Conservation (phyloP, 1,139 yeast species). For the Arxiozyma slooffiae region DNA sequence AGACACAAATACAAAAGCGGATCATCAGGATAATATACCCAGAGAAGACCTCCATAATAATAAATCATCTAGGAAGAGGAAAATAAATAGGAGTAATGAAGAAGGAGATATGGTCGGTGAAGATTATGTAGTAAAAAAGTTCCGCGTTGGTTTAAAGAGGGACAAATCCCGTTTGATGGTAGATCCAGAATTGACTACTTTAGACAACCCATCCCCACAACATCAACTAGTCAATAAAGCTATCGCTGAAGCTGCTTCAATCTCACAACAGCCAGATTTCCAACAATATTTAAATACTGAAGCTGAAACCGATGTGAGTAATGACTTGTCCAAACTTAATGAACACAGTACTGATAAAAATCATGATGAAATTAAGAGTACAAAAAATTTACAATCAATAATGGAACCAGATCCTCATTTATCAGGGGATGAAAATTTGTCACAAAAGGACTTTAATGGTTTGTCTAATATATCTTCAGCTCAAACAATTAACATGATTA, state of each 20-base stretch:
- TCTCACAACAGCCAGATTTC: constrained; percentile 44
- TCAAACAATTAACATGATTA: not conserved
- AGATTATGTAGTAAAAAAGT: constrained; percentile 9
- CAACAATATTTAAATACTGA: constrained; percentile 36
- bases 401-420: not conserved
- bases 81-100: constrained; percentile 10
- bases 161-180: constrained; percentile 31
- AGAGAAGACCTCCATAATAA: constrained; percentile 8
- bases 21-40: not conserved
- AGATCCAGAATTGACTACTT: constrained; percentile 52
- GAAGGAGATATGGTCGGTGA: constrained; percentile 7
- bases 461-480: not conserved
- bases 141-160: constrained; percentile 7
- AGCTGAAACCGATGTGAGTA: constrained; percentile 13
- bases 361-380: not conserved
- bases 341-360: constrained; percentile 3
- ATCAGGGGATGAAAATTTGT: not conserved
- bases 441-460: not conserved
- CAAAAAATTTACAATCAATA: not conserved
- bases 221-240: constrained; percentile 60
- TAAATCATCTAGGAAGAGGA: constrained; percentile 10
- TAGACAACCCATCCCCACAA: constrained; percentile 38
- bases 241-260: constrained; percentile 53
- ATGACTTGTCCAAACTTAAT: not conserved
- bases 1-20: not conserved